phyloP scores from a whole-genome alignment of 129 eudicot species.

The Arctium minus region DNA sequence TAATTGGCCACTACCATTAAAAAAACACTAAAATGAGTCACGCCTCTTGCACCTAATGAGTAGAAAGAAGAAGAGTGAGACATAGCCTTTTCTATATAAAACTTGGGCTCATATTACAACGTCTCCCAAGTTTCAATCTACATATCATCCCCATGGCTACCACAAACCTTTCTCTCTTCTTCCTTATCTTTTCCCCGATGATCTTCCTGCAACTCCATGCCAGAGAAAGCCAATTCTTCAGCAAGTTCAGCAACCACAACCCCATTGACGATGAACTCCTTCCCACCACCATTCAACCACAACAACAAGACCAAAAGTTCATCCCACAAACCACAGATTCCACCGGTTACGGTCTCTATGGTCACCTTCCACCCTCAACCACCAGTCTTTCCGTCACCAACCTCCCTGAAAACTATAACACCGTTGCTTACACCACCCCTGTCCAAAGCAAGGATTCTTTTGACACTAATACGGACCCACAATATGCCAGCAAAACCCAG shows the following conservation, averaged over 20 bases:
- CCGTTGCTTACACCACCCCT: not conserved
- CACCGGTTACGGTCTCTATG: constrained; percentile 58
- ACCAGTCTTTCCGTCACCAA: not conserved
- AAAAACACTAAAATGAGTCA: not conserved
- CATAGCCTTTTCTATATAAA: not conserved
- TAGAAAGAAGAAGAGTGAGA: not conserved
- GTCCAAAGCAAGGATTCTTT: not conserved
- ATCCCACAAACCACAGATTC: constrained; percentile 38
- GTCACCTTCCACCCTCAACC: constrained; percentile 47
- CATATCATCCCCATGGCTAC: constrained; percentile 35
- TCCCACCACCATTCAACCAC: constrained; percentile 10
- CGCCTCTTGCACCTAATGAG: not conserved
- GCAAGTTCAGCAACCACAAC: constrained; percentile 14
- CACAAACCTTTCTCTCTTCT: constrained; percentile 32
- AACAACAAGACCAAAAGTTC: constrained; percentile 42
- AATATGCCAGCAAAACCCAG: not conserved
- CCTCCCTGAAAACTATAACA: not conserved
- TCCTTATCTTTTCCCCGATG: constrained; percentile 25
- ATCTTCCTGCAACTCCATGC: constrained; percentile 43
- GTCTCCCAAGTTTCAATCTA: not conserved
- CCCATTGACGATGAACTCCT: constrained; percentile 8
- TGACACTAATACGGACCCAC: not conserved
- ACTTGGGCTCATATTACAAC: not conserved
- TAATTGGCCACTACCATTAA: not conserved
- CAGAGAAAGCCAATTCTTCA: constrained; percentile 60